Evolutionary conservation across 345 rosid genomes (phyloP).

Genomic region (Linum lewisii): DNA sequence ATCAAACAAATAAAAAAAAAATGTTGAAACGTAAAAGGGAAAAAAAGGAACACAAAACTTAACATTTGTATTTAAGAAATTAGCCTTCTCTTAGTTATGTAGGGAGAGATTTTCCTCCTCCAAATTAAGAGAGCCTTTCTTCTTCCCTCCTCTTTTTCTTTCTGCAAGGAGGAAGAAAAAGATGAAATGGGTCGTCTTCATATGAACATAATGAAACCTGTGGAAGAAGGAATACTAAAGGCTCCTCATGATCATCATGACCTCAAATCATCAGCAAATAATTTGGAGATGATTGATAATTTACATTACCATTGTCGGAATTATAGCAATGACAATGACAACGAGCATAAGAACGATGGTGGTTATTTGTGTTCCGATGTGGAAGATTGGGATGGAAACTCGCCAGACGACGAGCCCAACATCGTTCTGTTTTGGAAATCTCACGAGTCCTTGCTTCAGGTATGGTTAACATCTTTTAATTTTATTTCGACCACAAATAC

Average conservation of each 20-base stretch:
- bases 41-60: neutral
- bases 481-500: neutral
- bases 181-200: neutral
- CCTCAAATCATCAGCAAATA: neutral
- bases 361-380: neutral
- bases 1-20: no score
- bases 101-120: neutral
- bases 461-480: no score
- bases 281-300: neutral
- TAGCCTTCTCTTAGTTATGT: no score
- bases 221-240: neutral
- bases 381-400: neutral
- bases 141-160: neutral
- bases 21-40: no score
- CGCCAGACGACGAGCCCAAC: constrained; percentile 6
- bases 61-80: no score
- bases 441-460: constrained; percentile 41
- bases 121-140: neutral
- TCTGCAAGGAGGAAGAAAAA: neutral
- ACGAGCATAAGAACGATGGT: neutral
- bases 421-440: constrained; percentile 35
- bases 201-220: neutral
- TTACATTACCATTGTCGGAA: neutral
- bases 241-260: neutral
- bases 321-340: neutral